phyloP scores from a whole-genome alignment of 352 stramenopile species.

The Phytophthora chlamydospora region DNA sequence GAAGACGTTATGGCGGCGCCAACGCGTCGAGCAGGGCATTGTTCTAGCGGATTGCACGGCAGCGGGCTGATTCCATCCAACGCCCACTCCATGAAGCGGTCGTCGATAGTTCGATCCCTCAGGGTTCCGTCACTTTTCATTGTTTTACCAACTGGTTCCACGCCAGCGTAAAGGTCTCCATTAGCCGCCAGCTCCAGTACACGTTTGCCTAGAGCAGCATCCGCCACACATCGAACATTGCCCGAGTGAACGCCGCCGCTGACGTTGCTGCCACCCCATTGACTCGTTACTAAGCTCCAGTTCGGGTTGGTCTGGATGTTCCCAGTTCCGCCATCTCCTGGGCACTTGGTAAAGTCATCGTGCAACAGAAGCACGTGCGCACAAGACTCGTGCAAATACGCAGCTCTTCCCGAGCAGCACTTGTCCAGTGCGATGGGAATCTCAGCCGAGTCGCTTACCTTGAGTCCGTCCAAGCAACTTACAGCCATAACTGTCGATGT shows the following conservation, averaged over 20 bases:
- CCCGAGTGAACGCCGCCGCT: slow-evolving; percentile 66
- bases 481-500: slow-evolving; percentile 50
- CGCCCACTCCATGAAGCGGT: slow-evolving; percentile 59
- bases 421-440: slow-evolving; percentile 43
- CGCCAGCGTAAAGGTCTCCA: slow-evolving; percentile 54
- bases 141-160: slow-evolving; percentile 39
- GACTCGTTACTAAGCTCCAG: slow-evolving; percentile 50
- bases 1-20: slow-evolving; percentile 59
- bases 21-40: slow-evolving; percentile 54
- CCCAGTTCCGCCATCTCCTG: slow-evolving; percentile 18
- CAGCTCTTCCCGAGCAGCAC: slow-evolving; percentile 59
- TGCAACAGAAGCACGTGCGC: slow-evolving; percentile 56
- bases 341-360: slow-evolving; percentile 56
- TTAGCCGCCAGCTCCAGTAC: slow-evolving; percentile 57
- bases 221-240: slow-evolving; percentile 53
- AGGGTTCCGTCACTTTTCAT: slow-evolving; percentile 23
- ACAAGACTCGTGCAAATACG: slow-evolving; percentile 49
- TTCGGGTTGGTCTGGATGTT: slow-evolving; percentile 42
- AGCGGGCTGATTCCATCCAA: slow-evolving; percentile 49
- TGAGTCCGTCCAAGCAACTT: slow-evolving; percentile 61
- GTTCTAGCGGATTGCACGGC: slow-evolving; percentile 46
- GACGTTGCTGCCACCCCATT: slow-evolving; percentile 64
- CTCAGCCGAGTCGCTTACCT: slow-evolving; percentile 40
- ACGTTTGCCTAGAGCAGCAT: slow-evolving; percentile 35
- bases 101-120: slow-evolving; percentile 39